Evolutionary conservation across 2,329 filamentous ascomycete genomes (phyloP).

Genomic region (Botryotinia calthae): DNA sequence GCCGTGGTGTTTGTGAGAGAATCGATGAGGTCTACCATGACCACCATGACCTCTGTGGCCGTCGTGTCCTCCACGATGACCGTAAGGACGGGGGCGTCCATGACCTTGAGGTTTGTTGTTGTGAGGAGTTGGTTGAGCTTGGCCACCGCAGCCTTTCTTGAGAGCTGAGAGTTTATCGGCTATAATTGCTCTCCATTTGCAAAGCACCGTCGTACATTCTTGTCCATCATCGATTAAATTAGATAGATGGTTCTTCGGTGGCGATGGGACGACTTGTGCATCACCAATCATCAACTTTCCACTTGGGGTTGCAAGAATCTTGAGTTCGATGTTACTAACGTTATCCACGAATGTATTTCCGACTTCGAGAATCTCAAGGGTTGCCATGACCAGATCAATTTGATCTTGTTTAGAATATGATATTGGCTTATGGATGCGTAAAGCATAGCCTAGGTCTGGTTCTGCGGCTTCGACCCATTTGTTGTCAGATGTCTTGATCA

Average conservation of each 20-base stretch:
- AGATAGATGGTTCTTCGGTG: slow-evolving; percentile 27
- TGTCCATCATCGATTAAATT: slow-evolving; percentile 38
- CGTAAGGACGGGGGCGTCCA: slow-evolving; percentile 27
- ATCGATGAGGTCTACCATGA: slow-evolving; percentile 34
- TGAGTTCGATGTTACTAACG: slow-evolving; percentile 56
- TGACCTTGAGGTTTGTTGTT: slow-evolving; percentile 20
- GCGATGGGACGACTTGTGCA: slow-evolving; percentile 40
- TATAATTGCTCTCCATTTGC: slow-evolving; percentile 54
- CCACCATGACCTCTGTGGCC: slow-evolving; percentile 27
- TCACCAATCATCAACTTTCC: slow-evolving; percentile 55
- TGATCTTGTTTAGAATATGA: slow-evolving; percentile 51
- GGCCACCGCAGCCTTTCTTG: slow-evolving; percentile 37
- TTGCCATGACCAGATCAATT: slow-evolving; percentile 52
- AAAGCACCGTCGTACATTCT: slow-evolving; percentile 48
- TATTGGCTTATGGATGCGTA: slow-evolving; percentile 39
- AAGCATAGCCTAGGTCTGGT: slow-evolving; percentile 32
- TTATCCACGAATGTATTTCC: slow-evolving; percentile 53
- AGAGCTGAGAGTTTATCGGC: slow-evolving; percentile 45
- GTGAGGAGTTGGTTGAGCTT: slow-evolving; percentile 27
- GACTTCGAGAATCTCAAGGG: slow-evolving; percentile 60
- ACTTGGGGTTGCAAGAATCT: slow-evolving; percentile 57
- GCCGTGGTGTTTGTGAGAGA: slow-evolving; percentile 40
- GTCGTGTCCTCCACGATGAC: slow-evolving; percentile 31
- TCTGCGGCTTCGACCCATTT: slow-evolving; percentile 32
- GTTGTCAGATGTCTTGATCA: slow-evolving; percentile 40